Evolutionary conservation across 345 rosid genomes (phyloP).

Genomic region (Cochlearia excelsa): DNA sequence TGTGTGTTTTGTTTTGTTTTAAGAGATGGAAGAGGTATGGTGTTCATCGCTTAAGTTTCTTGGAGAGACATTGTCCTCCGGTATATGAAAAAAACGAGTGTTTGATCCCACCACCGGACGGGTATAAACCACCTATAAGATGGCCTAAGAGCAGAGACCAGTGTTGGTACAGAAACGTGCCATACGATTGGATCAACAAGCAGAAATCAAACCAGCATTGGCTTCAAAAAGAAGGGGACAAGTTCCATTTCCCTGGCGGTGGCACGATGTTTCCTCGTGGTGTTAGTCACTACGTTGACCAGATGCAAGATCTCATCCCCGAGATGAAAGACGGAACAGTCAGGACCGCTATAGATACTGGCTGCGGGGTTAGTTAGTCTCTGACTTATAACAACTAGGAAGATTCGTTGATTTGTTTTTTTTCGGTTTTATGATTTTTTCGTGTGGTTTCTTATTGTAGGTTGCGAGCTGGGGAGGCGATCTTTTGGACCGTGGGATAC

Average conservation of each 20-base stretch:
- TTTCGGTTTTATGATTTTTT: no score
- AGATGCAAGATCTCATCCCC: slow-evolving; percentile 88
- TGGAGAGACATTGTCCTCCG: slow-evolving; percentile 98
- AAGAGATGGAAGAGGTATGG: slow-evolving; percentile 97
- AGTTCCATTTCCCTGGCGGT: slow-evolving; percentile 93
- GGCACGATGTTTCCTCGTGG: slow-evolving; percentile 98
- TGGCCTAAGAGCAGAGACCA: slow-evolving; percentile 94
- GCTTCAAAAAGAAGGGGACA: slow-evolving; percentile 90
- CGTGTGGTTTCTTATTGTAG: slow-evolving; percentile 31
- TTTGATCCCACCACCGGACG: slow-evolving; percentile 92
- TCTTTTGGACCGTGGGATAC: slow-evolving; percentile 79
- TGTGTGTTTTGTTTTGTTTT: neutral
- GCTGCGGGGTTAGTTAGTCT: slow-evolving; percentile 79
- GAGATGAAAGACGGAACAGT: slow-evolving; percentile 86
- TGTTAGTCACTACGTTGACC: slow-evolving; percentile 85
- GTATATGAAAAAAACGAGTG: slow-evolving; percentile 74
- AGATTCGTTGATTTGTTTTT: neutral
- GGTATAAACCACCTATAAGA: slow-evolving; percentile 82
- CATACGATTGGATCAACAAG: slow-evolving; percentile 96
- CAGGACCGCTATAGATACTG: slow-evolving; percentile 93
- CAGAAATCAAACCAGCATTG: slow-evolving; percentile 95
- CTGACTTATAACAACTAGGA: neutral
- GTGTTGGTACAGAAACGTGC: slow-evolving; percentile 98
- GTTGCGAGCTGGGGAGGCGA: slow-evolving; percentile 99
- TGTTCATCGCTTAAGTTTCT: slow-evolving; percentile 65